Conservation (phyloP, 441 rosid genomes). For the Euphorbia celastroides region DNA sequence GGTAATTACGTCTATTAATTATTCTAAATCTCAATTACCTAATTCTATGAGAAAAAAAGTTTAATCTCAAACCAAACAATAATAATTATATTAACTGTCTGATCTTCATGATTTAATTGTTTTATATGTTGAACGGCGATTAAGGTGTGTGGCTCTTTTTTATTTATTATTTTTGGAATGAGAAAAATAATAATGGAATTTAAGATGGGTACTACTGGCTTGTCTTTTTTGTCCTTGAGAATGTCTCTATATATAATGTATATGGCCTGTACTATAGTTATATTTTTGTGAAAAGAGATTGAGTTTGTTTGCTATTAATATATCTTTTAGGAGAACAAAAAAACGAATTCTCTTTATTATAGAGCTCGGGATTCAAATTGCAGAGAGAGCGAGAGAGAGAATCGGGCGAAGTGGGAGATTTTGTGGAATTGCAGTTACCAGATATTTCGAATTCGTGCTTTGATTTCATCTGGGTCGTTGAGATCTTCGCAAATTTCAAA, state of each 20-base stretch:
- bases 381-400: conserved; percentile 11
- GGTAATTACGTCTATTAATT: neutral
- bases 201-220: neutral
- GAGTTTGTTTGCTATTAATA: neutral
- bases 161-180: neutral
- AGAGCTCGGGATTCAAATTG: too few relatives aligned
- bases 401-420: conserved; percentile 16
- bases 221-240: neutral
- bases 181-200: neutral
- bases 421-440: conserved; percentile 12
- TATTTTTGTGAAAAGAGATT: neutral
- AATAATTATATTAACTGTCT: neutral
- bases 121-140: neutral
- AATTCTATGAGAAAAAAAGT: too few relatives aligned
- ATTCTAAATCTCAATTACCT: too few relatives aligned
- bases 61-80: too few relatives aligned
- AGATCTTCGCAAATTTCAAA: conserved; percentile 14
- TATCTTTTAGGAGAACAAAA: too few relatives aligned
- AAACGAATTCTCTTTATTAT: too few relatives aligned
- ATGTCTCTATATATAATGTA: conserved; percentile 11
- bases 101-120: neutral
- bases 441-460: conserved; percentile 17
- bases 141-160: neutral
- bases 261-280: neutral
- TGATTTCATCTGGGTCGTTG: conserved; percentile 25